Conservation (phyloP, 768 basidiomycete species). For the Jaapia argillacea region DNA sequence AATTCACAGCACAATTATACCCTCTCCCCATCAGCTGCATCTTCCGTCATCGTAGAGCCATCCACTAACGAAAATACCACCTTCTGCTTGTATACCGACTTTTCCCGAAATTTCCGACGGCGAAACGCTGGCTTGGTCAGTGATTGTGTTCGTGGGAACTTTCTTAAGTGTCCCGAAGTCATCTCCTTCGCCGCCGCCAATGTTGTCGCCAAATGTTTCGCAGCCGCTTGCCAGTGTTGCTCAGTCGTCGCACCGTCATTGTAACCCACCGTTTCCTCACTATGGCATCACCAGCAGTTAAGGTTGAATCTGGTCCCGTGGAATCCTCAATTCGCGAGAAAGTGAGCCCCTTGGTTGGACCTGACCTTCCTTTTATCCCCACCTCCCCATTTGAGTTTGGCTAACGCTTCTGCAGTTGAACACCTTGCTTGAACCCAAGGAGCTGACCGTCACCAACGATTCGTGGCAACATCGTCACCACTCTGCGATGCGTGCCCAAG, state of each 20-base stretch:
- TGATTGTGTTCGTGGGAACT: not conserved
- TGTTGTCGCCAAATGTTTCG: not conserved
- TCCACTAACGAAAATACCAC: too few relatives aligned
- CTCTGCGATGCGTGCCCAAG: conserved; percentile 64
- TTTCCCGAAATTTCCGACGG: too few relatives aligned
- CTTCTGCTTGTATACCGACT: too few relatives aligned
- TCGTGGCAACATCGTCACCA: conserved; percentile 84
- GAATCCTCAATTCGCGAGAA: conserved; percentile 11
- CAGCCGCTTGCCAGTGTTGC: not conserved
- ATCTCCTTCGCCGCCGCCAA: not conserved
- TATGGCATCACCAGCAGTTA: not conserved
- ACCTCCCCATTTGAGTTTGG: not conserved
- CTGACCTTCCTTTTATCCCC: not conserved
- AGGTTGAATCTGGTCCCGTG: conserved; percentile 6
- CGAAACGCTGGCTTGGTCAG: not conserved
- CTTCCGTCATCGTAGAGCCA: too few relatives aligned
- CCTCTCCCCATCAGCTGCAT: too few relatives aligned
- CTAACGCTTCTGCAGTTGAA: conserved; percentile 37
- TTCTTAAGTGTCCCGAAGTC: not conserved
- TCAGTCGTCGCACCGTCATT: not conserved
- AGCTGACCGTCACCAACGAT: conserved; percentile 66
- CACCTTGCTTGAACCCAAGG: conserved; percentile 46
- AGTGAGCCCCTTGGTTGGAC: conserved; percentile 4
- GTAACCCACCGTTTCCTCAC: not conserved
- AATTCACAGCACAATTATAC: too few relatives aligned